Evolutionary conservation across 495 filamentous ascomycete genomes (phyloP).

Genomic region (Clohesyomyces aquaticus): DNA sequence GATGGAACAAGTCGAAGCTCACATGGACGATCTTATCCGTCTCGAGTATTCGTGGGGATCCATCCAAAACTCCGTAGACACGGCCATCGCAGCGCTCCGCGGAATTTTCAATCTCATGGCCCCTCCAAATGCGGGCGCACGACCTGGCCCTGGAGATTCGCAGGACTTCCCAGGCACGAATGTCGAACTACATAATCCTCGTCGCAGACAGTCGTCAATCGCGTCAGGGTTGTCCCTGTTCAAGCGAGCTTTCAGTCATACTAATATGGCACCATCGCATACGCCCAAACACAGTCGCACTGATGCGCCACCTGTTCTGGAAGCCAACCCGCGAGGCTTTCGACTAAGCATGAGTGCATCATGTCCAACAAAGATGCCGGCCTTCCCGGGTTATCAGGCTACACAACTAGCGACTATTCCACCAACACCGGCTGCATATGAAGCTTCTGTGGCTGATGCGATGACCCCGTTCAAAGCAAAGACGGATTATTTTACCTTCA

Average conservation of each 20-base stretch:
- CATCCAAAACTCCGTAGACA: conserved; percentile 43
- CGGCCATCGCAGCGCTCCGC: conserved; percentile 43
- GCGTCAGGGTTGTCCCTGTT: conserved; percentile 28
- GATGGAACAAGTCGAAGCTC: conserved; percentile 43
- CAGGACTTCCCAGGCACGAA: conserved; percentile 11
- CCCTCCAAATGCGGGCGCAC: neutral
- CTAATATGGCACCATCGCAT: neutral
- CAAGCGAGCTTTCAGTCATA: conserved; percentile 32
- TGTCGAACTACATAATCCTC: neutral
- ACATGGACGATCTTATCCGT: conserved; percentile 45
- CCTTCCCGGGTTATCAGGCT: conserved; percentile 8
- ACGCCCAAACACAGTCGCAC: conserved; percentile 7
- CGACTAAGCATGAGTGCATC: conserved; percentile 29
- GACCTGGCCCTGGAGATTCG: neutral
- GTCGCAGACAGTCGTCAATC: conserved; percentile 22
- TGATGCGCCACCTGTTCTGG: neutral
- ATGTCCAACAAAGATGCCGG: conserved; percentile 33
- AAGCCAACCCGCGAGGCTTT: conserved; percentile 14
- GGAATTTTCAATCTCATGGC: conserved; percentile 48
- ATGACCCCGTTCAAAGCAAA: conserved; percentile 27
- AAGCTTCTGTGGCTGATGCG: conserved; percentile 7
- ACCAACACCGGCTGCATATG: conserved; percentile 19
- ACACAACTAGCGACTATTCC: conserved; percentile 27
- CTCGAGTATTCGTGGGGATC: conserved; percentile 43
- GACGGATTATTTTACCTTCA: conserved; percentile 29